These are phyloP conservation scores for Byssoonygena ceratinophila DNA, from an alignment of 2,329 filamentous ascomycete species.

Conservation along the genomic window DNA sequence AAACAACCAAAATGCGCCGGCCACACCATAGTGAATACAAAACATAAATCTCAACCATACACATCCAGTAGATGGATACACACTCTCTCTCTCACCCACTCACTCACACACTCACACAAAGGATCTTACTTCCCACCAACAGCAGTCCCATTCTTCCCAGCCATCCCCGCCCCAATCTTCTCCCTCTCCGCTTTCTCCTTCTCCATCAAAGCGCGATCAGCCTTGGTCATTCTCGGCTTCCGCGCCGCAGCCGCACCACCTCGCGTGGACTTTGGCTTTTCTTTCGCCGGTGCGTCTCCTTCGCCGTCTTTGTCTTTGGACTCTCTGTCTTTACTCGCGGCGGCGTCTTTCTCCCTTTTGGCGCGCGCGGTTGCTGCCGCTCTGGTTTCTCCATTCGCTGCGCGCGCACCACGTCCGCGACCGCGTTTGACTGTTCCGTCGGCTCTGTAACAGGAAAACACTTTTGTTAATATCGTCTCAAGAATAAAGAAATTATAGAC, in stretches of 20 bases:
- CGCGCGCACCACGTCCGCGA: slow-evolving; percentile 44
- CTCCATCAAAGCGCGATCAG: slow-evolving; percentile 14
- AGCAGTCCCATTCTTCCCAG: slow-evolving; percentile 5
- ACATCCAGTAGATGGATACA: too few species aligned
- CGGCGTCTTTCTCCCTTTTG: neutral
- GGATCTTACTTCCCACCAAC: neutral
- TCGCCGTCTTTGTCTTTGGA: slow-evolving; percentile 1
- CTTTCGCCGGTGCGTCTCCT: neutral
- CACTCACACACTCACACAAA: neutral
- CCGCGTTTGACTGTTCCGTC: slow-evolving; percentile 60
- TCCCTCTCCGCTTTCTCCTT: slow-evolving; percentile 18
- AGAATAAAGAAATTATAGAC: slow-evolving; percentile 12
- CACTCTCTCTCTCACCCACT: too few species aligned
- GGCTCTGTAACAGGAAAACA: slow-evolving; percentile 40
- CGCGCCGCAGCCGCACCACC: slow-evolving; percentile 9
- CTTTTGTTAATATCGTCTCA: slow-evolving; percentile 24
- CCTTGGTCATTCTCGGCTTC: slow-evolving; percentile 18
- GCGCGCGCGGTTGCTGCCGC: slow-evolving; percentile 5
- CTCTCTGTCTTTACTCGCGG: slow-evolving; percentile 1
- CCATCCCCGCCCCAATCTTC: slow-evolving; percentile 15
- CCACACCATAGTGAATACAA: too few species aligned
- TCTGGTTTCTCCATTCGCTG: slow-evolving; percentile 3
- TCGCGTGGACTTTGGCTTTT: neutral
- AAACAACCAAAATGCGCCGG: too few species aligned
- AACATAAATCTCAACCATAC: too few species aligned